Conservation (phyloP, 805 yeast species). For the Wickerhamiella allomyrinae region DNA sequence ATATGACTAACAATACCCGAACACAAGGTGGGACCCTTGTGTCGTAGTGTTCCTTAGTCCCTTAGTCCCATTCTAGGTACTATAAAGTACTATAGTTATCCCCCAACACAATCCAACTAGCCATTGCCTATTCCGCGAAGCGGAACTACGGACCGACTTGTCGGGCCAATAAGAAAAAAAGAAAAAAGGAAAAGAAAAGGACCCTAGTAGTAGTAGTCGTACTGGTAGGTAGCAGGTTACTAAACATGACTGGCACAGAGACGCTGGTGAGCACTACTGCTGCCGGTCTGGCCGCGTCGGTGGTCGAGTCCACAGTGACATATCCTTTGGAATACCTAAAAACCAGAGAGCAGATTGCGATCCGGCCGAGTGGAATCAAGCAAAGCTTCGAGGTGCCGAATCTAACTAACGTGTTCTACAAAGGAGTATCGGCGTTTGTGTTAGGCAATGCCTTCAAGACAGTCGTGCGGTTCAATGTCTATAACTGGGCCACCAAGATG, state of each 20-base stretch:
- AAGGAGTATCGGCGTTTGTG: slow-evolving; percentile 65
- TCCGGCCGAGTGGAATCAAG: slow-evolving; percentile 10
- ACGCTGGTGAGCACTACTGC: slow-evolving; percentile 23
- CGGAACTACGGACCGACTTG: no score
- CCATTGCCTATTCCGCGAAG: no score
- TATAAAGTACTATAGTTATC: no score
- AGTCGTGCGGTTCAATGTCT: slow-evolving; percentile 54
- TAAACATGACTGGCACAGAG: slow-evolving; percentile 1
- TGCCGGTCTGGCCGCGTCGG: slow-evolving; percentile 28
- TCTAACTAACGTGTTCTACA: slow-evolving; percentile 22
- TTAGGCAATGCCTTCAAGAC: slow-evolving; percentile 65
- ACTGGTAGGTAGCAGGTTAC: no score
- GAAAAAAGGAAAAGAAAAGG: no score
- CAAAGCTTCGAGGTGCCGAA: slow-evolving; percentile 14
- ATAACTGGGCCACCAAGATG: slow-evolving; percentile 59
- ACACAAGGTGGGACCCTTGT: no score
- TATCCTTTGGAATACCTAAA: slow-evolving; percentile 31
- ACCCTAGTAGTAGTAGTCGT: no score
- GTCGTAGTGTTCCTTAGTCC: no score
- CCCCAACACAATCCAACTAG: no score
- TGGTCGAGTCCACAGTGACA: slow-evolving; percentile 26
- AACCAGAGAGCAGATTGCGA: slow-evolving; percentile 24
- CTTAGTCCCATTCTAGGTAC: no score
- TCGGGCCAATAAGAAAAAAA: no score
- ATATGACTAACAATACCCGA: no score